These are phyloP conservation scores for Casuarina equisetifolia DNA, from an alignment of 306 rosid species.

Conservation along the genomic window DNA sequence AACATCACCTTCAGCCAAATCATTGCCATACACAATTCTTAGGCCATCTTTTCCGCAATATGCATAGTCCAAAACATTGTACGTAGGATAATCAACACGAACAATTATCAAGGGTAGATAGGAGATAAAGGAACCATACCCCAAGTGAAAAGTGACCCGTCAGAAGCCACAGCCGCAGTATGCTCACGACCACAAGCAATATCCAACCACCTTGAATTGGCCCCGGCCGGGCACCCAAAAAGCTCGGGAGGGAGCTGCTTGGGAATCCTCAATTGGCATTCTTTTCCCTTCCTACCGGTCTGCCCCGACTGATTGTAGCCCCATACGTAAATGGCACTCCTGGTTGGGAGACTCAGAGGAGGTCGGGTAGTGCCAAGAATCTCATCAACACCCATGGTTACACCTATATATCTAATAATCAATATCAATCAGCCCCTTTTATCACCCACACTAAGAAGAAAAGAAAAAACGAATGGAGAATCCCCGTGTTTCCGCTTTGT, in stretches of 20 bases:
- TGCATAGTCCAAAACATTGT: background rate
- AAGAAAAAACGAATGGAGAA: background rate
- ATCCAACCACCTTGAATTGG: constrained; percentile 78
- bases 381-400: constrained; percentile 59
- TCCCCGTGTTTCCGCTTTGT: no score
- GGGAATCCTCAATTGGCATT: constrained; percentile 77
- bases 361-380: constrained; percentile 52
- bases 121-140: constrained; percentile 42
- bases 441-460: constrained; percentile 3
- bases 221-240: constrained; percentile 75
- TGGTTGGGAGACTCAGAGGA: constrained; percentile 46
- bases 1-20: background rate
- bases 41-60: background rate
- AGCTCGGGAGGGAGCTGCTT: constrained; percentile 74
- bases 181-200: constrained; percentile 95
- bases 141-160: constrained; percentile 89
- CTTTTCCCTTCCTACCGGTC: constrained; percentile 77
- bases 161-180: constrained; percentile 86
- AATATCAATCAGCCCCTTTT: constrained; percentile 9
- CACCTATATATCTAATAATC: constrained; percentile 18
- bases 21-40: background rate
- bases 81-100: background rate
- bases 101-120: background rate
- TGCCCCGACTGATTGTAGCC: constrained; percentile 95
- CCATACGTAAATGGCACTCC: constrained; percentile 94